These are phyloP conservation scores for Sedum album DNA, from an alignment of 164 flowering plant species.

Conservation along the genomic window DNA sequence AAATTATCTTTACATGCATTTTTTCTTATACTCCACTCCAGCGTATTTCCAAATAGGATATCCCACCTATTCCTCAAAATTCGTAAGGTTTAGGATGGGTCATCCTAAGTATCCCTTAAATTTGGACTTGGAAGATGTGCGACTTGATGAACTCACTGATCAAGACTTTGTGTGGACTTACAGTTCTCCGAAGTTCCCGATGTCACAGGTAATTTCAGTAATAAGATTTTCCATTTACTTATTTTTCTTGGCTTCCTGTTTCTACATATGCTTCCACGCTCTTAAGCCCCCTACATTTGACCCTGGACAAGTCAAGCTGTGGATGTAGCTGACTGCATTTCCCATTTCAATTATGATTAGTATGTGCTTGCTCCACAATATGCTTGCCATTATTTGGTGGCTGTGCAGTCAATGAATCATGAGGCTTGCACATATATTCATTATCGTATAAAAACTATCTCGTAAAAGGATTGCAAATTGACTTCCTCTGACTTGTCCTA, in stretches of 20 bases:
- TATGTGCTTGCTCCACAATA: background rate
- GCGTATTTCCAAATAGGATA: slow-evolving; percentile 40
- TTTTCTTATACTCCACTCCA: slow-evolving; percentile 13
- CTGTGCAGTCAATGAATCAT: background rate
- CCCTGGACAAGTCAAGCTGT: background rate
- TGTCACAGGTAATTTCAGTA: slow-evolving; percentile 43
- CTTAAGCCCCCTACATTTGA: background rate
- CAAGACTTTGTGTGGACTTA: slow-evolving; percentile 46
- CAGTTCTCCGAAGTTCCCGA: slow-evolving; percentile 44
- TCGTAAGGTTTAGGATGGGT: slow-evolving; percentile 51
- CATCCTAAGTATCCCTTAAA: slow-evolving; percentile 19
- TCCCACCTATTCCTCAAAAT: slow-evolving; percentile 49
- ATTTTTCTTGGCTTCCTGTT: background rate
- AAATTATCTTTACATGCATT: background rate
- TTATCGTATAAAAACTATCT: background rate
- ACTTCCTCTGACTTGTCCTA: background rate
- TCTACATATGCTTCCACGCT: background rate
- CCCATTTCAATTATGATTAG: background rate
- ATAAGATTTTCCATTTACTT: background rate
- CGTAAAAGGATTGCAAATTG: background rate
- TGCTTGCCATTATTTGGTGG: background rate
- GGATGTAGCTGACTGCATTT: background rate
- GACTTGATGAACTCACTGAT: slow-evolving; percentile 12
- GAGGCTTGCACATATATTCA: background rate
- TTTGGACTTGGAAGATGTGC: background rate